Base-by-base conservation (phyloP, 2,329 filamentous ascomycete genomes). In the Monosporascus sp. region DNA sequence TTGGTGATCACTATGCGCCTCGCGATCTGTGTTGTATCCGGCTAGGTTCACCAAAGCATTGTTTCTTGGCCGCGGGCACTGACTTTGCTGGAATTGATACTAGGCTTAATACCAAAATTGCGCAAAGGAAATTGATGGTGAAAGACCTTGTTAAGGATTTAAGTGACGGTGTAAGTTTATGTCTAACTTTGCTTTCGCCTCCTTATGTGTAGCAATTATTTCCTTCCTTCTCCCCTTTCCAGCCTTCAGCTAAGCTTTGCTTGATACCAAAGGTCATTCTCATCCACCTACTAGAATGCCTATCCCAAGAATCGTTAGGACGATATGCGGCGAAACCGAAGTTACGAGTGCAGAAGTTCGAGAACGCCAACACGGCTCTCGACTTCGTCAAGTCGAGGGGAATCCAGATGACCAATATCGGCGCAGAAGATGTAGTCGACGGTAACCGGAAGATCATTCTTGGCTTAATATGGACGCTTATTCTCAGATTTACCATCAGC, bases 391-490 rank as follows among this genome's bases (percentile, higher is more conserved):
- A 90, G 69, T 86, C 84, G 54, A 81, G 91, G 63, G 87, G 91
- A 20, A 97, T 99, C 59, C 93, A 96, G 71, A 90, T 99, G 87
- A 97, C 91, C 61, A 99, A 99, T 64, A 97, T 97, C 66, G 94
- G 94, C 51, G 94, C 94, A 7, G 94, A 97, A 73, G 94, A 99
- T 79, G 90, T 99, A 24, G 94, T 99, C 31, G 93, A 99, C 71
- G 94, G 94, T 37, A 99, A 97, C 72, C 84, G 89, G 63, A 99
- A 97, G 79, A 97, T 99, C 67, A 96, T 97, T 56, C 80, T 99
- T 31, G 94, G 94, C 31, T 79, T 99, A 64, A 97, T 99, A 73
- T 99, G 94, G 94, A 99, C 92, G 6, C 80, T 99, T 58, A 99
- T 99, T 86, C 78, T 97, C 61, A 84, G 94, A 49, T 99, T 99